These are phyloP conservation scores for Candida nonsorbophila DNA, from an alignment of 805 yeast genomes.

Conservation along the genomic window DNA sequence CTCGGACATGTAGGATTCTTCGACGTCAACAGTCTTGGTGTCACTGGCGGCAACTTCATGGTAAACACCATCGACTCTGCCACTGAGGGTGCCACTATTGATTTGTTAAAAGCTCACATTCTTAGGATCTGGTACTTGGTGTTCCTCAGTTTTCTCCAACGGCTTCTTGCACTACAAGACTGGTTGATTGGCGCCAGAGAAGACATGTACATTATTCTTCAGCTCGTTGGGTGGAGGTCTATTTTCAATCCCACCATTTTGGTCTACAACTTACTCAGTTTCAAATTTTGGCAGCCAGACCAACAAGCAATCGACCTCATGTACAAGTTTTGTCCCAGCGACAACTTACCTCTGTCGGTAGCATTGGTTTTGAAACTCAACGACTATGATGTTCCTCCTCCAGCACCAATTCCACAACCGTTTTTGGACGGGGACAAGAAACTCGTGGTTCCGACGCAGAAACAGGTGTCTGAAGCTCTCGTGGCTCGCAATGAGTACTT, in stretches of 20 bases:
- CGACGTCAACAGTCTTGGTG: constrained; percentile 9
- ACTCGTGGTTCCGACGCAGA: constrained; percentile 31
- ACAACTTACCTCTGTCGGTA: constrained; percentile 22
- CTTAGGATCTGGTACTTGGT: constrained; percentile 5
- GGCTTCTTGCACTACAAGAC: background rate
- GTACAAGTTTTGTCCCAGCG: constrained; percentile 5
- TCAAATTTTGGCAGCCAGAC: constrained; percentile 2
- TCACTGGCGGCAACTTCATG: constrained; percentile 6
- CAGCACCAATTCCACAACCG: constrained; percentile 41
- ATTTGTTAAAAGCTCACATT: constrained; percentile 13
- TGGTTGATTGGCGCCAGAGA: no score
- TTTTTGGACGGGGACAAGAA: constrained; percentile 36
- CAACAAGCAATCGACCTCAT: constrained; percentile 5
- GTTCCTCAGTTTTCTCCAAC: constrained; percentile 1
- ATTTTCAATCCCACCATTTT: constrained; percentile 1
- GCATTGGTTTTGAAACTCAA: constrained; percentile 25
- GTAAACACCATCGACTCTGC: constrained; percentile 10
- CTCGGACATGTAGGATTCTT: constrained; percentile 5
- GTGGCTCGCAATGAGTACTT: constrained; percentile 33
- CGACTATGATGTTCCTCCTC: constrained; percentile 24
- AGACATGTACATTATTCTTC: no score
- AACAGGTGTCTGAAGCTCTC: constrained; percentile 23
- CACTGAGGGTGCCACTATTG: constrained; percentile 11
- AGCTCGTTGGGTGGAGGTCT: constrained; percentile 1
- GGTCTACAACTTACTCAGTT: constrained; percentile 1